Evolutionary conservation across 805 yeast species (phyloP), one percentile per base, ranked within the genome.

Genomic region (Ogataea dorogensis): DNA sequence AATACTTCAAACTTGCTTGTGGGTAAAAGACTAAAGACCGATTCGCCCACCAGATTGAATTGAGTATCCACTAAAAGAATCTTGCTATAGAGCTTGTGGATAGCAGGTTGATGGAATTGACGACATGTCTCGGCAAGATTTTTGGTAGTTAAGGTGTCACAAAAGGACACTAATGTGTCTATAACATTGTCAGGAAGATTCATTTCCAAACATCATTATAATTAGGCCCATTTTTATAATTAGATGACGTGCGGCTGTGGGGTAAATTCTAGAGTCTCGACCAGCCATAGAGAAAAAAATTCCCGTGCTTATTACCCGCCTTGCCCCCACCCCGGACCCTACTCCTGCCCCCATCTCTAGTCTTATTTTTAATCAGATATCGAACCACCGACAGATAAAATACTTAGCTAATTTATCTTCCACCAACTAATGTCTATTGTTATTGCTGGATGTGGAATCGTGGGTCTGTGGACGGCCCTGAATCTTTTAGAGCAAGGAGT

Each of bases 381-480:
- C n/a, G n/a, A n/a, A n/a, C n/a, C n/a, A n/a, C n/a, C n/a, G n/a
- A n/a, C n/a, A n/a, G n/a, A n/a, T n/a, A n/a, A n/a, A n/a, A n/a
- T n/a, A n/a, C n/a, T n/a, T n/a, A n/a, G n/a, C n/a, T n/a, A n/a
- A n/a, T n/a, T n/a, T n/a, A n/a, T n/a, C n/a, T n/a, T n/a, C 35
- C 17, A 13, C 19, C 13, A 3, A 3, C 28, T n/a, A n/a, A 31
- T 38, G 36, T 23, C 42, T 19, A 49, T 44, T 34, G 59, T 54
- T 26, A 54, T 59, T 19, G 26, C 55, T 19, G 79, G 87, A 5
- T 66, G 83, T 4, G 87, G 88, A 12, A 77, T 81, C 24, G 64
- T 78, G 41, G 87, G 88, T 19, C 64, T 82, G 6, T 81, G 81
- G 56, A 79, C 87, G 10, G 68, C 75, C 1, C 70, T 64, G 47